These are phyloP conservation scores for Fusarium mundagurra DNA, from an alignment of 2,329 filamentous ascomycete species.

Conservation along the genomic window DNA sequence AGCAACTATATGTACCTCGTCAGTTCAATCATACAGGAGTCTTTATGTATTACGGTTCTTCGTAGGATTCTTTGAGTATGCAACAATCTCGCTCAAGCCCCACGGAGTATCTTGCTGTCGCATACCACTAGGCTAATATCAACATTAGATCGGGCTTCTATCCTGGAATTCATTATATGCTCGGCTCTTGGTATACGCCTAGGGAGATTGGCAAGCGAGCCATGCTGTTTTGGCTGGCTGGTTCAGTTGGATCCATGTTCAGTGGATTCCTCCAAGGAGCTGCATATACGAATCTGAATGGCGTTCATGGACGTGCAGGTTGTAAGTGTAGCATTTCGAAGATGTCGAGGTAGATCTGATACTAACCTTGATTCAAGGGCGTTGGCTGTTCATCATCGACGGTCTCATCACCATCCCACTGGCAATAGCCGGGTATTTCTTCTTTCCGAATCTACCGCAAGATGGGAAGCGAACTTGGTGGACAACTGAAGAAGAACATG, in stretches of 20 bases:
- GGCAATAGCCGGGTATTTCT: slow-evolving; percentile 38
- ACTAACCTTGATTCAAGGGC: background rate
- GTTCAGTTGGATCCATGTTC: slow-evolving; percentile 20
- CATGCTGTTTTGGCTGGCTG: slow-evolving; percentile 35
- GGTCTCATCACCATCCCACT: slow-evolving; percentile 43
- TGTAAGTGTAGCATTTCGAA: no score
- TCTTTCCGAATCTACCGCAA: slow-evolving; percentile 43
- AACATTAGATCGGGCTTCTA: slow-evolving; percentile 59
- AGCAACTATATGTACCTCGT: slow-evolving; percentile 8
- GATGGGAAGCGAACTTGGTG: slow-evolving; percentile 39
- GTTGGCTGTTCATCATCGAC: slow-evolving; percentile 50
- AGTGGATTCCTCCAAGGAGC: slow-evolving; percentile 32
- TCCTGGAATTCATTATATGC: slow-evolving; percentile 47
- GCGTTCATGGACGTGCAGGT: slow-evolving; percentile 21
- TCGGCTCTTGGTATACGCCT: slow-evolving; percentile 37
- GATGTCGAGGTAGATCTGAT: no score
- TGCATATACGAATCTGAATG: slow-evolving; percentile 24
- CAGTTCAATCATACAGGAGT: slow-evolving; percentile 7
- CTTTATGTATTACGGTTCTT: slow-evolving; percentile 29
- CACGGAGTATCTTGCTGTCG: background rate
- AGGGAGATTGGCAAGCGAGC: slow-evolving; percentile 34
- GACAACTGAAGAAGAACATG: slow-evolving; percentile 38
- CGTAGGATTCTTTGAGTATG: slow-evolving; percentile 33
- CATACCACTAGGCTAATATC: slow-evolving; percentile 43
- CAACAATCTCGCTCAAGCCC: accelerated